These are phyloP conservation scores for Monosporozyma solicola DNA, from an alignment of 805 yeast species.

Conservation along the genomic window DNA sequence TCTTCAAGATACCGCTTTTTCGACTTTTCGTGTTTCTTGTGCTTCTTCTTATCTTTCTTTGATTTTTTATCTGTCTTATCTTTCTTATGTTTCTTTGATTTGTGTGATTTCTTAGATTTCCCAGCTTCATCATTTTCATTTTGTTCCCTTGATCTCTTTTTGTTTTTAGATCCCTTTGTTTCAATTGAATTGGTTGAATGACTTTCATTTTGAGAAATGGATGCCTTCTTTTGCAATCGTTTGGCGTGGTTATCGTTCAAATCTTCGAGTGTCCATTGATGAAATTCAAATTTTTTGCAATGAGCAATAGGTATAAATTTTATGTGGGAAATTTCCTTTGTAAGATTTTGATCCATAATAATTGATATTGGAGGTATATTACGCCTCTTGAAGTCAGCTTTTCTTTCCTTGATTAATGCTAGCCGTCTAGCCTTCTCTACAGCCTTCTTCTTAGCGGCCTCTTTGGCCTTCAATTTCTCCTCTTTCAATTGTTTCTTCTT, in stretches of 20 bases:
- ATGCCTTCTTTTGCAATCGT: not conserved
- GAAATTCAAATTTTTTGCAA: not conserved
- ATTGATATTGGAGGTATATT: not conserved
- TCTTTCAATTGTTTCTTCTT: not conserved
- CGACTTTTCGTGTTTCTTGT: not conserved
- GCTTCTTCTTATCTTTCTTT: not conserved
- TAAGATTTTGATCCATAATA: not conserved
- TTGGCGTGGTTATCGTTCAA: not conserved
- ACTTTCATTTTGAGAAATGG: not conserved
- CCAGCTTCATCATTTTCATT: not conserved
- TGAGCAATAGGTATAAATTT: not conserved
- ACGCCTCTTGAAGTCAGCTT: not conserved
- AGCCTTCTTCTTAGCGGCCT: not conserved
- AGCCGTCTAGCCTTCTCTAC: not conserved
- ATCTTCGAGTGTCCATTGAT: not conserved
- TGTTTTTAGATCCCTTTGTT: not conserved
- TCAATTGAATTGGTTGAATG: not conserved
- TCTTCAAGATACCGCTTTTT: not conserved
- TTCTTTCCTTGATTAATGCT: not conserved
- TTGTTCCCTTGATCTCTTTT: not conserved
- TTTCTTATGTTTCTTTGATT: not conserved
- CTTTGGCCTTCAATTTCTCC: not conserved
- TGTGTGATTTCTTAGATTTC: not conserved
- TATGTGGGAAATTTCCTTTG: not conserved
- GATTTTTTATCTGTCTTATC: not conserved